phyloP scores from a whole-genome alignment of 106 monocot genomes.

The Dactylorhiza incarnata region DNA sequence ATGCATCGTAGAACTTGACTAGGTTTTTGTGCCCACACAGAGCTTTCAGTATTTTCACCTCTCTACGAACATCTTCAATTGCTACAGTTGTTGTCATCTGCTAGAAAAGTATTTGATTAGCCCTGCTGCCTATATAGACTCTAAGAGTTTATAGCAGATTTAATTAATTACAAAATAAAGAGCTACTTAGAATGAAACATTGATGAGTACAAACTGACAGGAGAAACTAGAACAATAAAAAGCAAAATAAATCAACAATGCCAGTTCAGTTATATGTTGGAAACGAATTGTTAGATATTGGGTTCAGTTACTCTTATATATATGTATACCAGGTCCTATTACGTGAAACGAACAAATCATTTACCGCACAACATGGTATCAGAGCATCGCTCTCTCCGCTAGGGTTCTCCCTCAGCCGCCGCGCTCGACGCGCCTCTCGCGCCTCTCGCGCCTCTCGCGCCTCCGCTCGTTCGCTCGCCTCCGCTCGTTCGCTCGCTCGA shows the following conservation, averaged over 20 bases:
- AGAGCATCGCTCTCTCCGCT: no score
- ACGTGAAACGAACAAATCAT: no score
- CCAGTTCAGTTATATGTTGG: background rate
- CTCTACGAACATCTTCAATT: constrained; percentile 96
- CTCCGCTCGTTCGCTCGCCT: no score
- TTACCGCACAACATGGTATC: no score
- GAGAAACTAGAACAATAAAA: background rate
- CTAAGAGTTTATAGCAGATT: background rate
- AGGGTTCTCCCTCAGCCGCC: no score
- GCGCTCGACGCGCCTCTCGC: no score
- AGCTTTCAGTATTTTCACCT: constrained; percentile 91
- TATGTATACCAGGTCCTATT: no score
- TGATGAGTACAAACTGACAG: background rate
- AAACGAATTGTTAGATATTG: no score
- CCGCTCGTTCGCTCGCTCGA: no score
- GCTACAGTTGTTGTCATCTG: constrained; percentile 82
- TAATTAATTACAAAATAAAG: background rate
- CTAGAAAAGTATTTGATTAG: constrained; percentile 3
- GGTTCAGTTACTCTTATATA: no score
- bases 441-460: no score
- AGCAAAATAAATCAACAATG: background rate
- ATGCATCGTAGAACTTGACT: constrained; percentile 94
- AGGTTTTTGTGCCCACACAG: constrained; percentile 74
- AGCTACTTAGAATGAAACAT: background rate
- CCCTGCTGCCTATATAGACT: background rate